Evolutionary conservation across 139 green algal species (phyloP).

Genomic region (Medakamo hakoo): DNA sequence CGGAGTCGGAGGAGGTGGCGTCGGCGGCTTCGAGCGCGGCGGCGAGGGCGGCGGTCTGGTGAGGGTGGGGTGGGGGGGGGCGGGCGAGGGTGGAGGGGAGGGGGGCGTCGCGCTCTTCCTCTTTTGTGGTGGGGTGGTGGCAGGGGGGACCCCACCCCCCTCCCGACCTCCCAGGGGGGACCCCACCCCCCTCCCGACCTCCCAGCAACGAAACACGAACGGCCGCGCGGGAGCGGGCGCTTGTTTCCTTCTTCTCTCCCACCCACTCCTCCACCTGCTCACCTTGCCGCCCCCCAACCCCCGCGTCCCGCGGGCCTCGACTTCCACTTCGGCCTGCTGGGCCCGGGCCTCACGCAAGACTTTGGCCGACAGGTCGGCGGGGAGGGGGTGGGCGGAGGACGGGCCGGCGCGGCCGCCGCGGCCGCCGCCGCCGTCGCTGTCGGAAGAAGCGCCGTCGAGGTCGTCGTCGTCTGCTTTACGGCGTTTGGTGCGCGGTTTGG

Average conservation of each 20-base stretch:
- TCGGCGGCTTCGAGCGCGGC: neutral
- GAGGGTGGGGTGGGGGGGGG: neutral
- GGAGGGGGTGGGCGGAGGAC: constrained; percentile 16
- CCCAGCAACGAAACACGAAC: neutral
- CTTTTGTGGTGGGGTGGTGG: neutral
- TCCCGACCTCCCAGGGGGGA: neutral
- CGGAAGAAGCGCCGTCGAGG: constrained; percentile 9
- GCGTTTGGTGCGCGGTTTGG: constrained; percentile 30
- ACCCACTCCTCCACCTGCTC: neutral
- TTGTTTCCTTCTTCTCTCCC: constrained; percentile 8
- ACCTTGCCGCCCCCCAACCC: constrained; percentile 8
- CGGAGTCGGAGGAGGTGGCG: constrained; percentile 1
- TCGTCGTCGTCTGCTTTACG: constrained; percentile 18
- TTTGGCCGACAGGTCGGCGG: constrained; percentile 32
- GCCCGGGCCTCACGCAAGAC: constrained; percentile 61
- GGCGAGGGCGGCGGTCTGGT: neutral
- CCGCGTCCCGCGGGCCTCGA: constrained; percentile 20
- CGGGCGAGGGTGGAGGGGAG: too few species aligned
- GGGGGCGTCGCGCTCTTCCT: neutral
- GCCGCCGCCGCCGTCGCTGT: too few species aligned
- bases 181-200: constrained; percentile 11
- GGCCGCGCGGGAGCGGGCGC: constrained; percentile 1
- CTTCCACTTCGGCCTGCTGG: constrained; percentile 77
- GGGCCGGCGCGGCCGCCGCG: too few species aligned
- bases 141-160: neutral